A percentile compares a stretch with the other conserved stretches of the same genome.
phyloP scores from a whole-genome alignment of 2,329 filamentous ascomycete species.

The Neonectria neomacrospora region DNA sequence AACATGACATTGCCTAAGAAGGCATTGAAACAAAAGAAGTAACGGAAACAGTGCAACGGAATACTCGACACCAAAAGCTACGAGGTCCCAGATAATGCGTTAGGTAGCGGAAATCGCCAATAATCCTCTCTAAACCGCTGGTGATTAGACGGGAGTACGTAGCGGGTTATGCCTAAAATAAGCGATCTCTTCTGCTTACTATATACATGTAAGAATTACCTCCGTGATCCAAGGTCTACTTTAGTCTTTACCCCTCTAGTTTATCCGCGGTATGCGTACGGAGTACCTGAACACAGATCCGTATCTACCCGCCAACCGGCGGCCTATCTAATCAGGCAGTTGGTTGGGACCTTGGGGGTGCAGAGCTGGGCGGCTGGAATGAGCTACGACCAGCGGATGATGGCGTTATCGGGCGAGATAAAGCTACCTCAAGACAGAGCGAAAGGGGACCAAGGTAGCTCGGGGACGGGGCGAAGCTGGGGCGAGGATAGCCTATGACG shows the following conservation, averaged over 20 bases:
- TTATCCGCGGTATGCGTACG: not conserved
- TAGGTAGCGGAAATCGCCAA: too few relatives aligned
- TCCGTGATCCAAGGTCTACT: not conserved
- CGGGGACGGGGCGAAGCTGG: constrained; percentile 11
- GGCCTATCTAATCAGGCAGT: constrained; percentile 10
- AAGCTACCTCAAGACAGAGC: constrained; percentile 29
- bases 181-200: not conserved
- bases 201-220: too few relatives aligned
- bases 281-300: not conserved
- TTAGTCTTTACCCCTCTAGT: not conserved
- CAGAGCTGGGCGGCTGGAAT: constrained; percentile 31
- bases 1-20: not conserved
- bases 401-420: constrained; percentile 46
- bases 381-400: constrained; percentile 36
- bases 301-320: not conserved
- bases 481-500: not conserved
- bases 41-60: not conserved
- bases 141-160: not conserved
- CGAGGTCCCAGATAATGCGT: not conserved
- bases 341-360: not conserved
- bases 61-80: not conserved
- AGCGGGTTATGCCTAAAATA: not conserved
- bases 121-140: not conserved
- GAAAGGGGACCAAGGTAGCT: constrained; percentile 29
- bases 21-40: not conserved